Evolutionary conservation across 352 stramenopile species (phyloP).

Genomic region (Globisporangium irregulare): DNA sequence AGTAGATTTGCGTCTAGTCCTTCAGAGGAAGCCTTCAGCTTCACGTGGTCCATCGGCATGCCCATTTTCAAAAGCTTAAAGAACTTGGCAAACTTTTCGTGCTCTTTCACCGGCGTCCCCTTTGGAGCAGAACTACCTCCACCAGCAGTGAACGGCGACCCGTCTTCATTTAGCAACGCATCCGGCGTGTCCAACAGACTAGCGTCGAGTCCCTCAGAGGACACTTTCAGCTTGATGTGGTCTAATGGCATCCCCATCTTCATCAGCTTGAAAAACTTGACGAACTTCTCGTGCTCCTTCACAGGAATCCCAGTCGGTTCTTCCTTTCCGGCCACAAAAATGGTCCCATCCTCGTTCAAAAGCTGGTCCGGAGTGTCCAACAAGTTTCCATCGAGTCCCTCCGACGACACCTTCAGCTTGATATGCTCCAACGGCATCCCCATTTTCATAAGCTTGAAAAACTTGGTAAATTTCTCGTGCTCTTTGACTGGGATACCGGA

Average conservation of each 20-base stretch:
- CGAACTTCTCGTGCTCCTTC: conserved; percentile 87
- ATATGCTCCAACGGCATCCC: conserved; percentile 78
- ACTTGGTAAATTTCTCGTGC: conserved; percentile 66
- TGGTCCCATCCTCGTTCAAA: conserved; percentile 48
- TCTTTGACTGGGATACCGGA: conserved; percentile 63
- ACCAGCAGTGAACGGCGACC: conserved; percentile 16
- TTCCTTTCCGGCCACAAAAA: conserved; percentile 30
- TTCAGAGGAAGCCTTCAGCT: conserved; percentile 75
- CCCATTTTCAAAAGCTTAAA: conserved; percentile 93
- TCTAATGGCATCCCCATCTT: conserved; percentile 83
- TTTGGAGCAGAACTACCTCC: conserved; percentile 9
- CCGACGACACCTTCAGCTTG: conserved; percentile 64
- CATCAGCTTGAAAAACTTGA: conserved; percentile 79
- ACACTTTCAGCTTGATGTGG: conserved; percentile 75
- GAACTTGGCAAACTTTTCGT: conserved; percentile 92
- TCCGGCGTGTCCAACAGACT: conserved; percentile 78
- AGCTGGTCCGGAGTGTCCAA: conserved; percentile 65
- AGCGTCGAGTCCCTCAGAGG: conserved; percentile 86
- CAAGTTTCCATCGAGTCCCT: conserved; percentile 87
- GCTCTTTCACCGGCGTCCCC: conserved; percentile 68
- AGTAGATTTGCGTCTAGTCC: conserved; percentile 51
- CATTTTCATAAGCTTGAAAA: conserved; percentile 83
- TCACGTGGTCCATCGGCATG: conserved; percentile 84
- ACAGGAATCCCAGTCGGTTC: conserved; percentile 35
- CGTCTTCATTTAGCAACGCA: conserved; percentile 53